phyloP scores from a whole-genome alignment of 1,284 basidiomycete genomes.

The Sphaerobolus stellatus region DNA sequence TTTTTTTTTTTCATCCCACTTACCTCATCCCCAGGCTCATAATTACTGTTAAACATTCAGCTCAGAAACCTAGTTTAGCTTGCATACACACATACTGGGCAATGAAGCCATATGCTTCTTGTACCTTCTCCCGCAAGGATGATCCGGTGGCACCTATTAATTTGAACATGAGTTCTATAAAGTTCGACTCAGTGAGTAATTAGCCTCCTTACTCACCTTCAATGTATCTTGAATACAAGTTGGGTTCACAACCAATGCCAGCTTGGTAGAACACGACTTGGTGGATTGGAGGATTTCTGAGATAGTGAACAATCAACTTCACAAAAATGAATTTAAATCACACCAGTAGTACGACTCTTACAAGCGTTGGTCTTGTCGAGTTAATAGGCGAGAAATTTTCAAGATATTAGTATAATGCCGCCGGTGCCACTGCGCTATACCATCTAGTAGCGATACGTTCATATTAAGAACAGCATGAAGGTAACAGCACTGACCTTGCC shows the following conservation, averaged over 20 bases:
- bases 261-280: conserved; percentile 72
- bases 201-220: conserved; percentile 33
- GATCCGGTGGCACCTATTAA: conserved; percentile 57
- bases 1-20: too few relatives aligned
- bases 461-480: neutral
- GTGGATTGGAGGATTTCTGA: conserved; percentile 46
- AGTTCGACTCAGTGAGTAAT: neutral
- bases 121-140: conserved; percentile 62
- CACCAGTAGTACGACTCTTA: too few relatives aligned
- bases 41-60: conserved; percentile 47
- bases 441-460: conserved; percentile 30
- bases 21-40: conserved; percentile 67
- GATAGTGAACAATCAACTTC: neutral
- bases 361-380: conserved; percentile 58
- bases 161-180: neutral
- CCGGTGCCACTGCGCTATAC: conserved; percentile 43
- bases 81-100: conserved; percentile 52
- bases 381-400: conserved; percentile 51
- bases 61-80: neutral
- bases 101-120: conserved; percentile 73
- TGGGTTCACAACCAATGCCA: conserved; percentile 64
- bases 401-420: conserved; percentile 13
- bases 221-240: conserved; percentile 47
- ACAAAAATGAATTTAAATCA: too few relatives aligned
- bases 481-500: conserved; percentile 1